Evolutionary conservation across 2,329 filamentous ascomycete species (phyloP).

Genomic region (Monosporascus sp.): DNA sequence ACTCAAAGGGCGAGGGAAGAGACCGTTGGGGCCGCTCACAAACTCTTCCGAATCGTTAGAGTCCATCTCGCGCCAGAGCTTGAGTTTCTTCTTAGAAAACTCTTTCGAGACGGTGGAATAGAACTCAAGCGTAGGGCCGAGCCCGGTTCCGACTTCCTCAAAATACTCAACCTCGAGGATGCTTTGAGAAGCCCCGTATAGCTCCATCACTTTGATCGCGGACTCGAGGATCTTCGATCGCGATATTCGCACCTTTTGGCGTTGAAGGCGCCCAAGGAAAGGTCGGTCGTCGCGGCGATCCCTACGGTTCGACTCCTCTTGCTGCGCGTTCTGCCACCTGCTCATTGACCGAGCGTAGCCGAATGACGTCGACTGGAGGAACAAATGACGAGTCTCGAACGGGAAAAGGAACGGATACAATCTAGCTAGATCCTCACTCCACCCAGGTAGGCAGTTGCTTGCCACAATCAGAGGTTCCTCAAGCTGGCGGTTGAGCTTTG

Average conservation of each 20-base stretch:
- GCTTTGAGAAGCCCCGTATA: conserved; percentile 94
- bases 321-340: conserved; percentile 90
- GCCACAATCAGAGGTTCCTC: conserved; percentile 96
- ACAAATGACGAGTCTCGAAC: conserved; percentile 94
- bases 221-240: conserved; percentile 93
- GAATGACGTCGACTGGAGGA: conserved; percentile 96
- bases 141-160: conserved; percentile 92
- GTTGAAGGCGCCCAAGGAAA: conserved; percentile 84
- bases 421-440: conserved; percentile 91
- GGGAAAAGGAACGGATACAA: conserved; percentile 96
- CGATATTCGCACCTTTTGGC: conserved; percentile 97
- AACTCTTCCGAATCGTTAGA: conserved; percentile 68
- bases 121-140: conserved; percentile 94
- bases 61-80: conserved; percentile 92
- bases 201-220: conserved; percentile 96
- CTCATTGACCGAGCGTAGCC: conserved; percentile 97
- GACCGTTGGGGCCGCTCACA: conserved; percentile 74
- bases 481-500: conserved; percentile 92
- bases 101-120: conserved; percentile 97
- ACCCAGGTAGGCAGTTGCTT: conserved; percentile 90
- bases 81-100: conserved; percentile 95
- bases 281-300: conserved; percentile 86
- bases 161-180: conserved; percentile 98
- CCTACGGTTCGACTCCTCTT: conserved; percentile 71
- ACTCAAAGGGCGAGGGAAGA: conserved; percentile 90